Evolutionary conservation across 1,284 basidiomycete genomes (phyloP).

Genomic region (Singerocomus inundabilis): DNA sequence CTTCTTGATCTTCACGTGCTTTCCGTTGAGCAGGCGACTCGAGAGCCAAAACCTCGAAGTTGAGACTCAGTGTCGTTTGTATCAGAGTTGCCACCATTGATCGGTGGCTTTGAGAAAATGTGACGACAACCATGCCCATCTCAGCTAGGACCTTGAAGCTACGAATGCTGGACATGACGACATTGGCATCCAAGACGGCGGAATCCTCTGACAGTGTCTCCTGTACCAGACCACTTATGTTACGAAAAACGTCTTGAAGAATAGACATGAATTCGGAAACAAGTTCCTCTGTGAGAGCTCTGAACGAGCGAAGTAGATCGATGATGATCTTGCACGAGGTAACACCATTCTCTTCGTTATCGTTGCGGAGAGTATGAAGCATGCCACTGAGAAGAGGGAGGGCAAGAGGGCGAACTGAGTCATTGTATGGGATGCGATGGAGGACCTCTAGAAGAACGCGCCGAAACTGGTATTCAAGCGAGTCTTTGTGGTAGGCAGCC

Average conservation of each 20-base stretch:
- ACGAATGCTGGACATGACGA: conserved; percentile 66
- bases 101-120: conserved; percentile 85
- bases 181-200: conserved; percentile 49
- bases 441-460: conserved; percentile 85
- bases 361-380: conserved; percentile 81
- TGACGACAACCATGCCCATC: conserved; percentile 90
- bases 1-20: conserved; percentile 78
- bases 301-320: conserved; percentile 72
- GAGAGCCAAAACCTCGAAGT: conserved; percentile 73
- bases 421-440: conserved; percentile 84
- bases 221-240: conserved; percentile 73
- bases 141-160: conserved; percentile 97
- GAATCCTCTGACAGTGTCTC: conserved; percentile 76
- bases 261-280: conserved; percentile 82
- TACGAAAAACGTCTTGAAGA: conserved; percentile 74
- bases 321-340: conserved; percentile 91
- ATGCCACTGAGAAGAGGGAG: conserved; percentile 72
- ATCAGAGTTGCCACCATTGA: conserved; percentile 68
- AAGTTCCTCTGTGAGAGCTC: conserved; percentile 75
- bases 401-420: conserved; percentile 73
- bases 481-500: conserved; percentile 75
- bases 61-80: conserved; percentile 71
- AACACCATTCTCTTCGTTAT: conserved; percentile 96
- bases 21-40: conserved; percentile 88
- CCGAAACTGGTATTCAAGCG: conserved; percentile 83